Conservation (phyloP, 805 yeast species). For the Metschnikowia proteae region DNA sequence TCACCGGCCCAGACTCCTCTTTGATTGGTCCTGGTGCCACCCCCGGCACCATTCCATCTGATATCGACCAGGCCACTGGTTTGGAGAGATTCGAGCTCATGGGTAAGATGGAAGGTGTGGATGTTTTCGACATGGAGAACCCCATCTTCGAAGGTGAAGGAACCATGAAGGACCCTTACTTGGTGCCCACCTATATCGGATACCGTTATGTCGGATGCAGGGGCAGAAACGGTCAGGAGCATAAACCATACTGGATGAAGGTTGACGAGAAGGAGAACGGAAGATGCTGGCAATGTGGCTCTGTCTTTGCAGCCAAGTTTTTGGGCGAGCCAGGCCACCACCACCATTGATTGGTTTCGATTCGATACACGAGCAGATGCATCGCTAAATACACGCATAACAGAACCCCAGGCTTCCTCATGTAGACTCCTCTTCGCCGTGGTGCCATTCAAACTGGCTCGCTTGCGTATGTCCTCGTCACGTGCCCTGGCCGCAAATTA, state of each 20-base stretch:
- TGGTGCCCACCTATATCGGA: constrained; percentile 87
- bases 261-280: constrained; percentile 78
- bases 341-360: constrained; percentile 36
- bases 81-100: constrained; percentile 92
- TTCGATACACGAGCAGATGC: neutral
- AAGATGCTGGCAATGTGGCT: constrained; percentile 99
- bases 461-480: neutral
- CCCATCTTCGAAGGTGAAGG: constrained; percentile 86
- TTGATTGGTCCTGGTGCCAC: constrained; percentile 90
- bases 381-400: constrained; percentile 9
- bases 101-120: constrained; percentile 94
- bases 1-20: constrained; percentile 64
- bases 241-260: constrained; percentile 86
- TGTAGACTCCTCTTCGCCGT: too few species aligned
- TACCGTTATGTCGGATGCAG: constrained; percentile 96
- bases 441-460: too few species aligned
- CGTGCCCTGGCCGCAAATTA: constrained; percentile 1
- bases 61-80: constrained; percentile 97
- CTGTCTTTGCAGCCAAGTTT: constrained; percentile 83
- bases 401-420: too few species aligned
- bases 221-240: constrained; percentile 92
- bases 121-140: constrained; percentile 85
- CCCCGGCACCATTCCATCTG: constrained; percentile 84
- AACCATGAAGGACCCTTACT: constrained; percentile 82
- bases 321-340: constrained; percentile 75